Conservation (phyloP, 2,329 filamentous ascomycete species). For the Hypoxylon sp. region DNA sequence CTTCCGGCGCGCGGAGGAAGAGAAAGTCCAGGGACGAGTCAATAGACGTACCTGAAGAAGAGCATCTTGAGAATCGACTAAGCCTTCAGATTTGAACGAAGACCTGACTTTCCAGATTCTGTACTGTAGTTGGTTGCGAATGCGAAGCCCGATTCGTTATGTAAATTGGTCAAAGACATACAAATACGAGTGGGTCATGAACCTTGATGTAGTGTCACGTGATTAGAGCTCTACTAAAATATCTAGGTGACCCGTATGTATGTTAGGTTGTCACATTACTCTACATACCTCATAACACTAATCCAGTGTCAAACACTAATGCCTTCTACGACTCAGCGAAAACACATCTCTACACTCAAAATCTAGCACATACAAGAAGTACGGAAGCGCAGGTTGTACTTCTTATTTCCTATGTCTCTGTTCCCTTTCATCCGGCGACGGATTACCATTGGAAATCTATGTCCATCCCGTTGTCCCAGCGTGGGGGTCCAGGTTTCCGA, state of each 20-base stretch:
- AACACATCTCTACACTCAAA: conserved; percentile 4
- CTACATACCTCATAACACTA: neutral
- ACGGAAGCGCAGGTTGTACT: conserved; percentile 41
- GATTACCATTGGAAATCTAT: conserved; percentile 60
- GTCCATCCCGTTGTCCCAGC: conserved; percentile 54
- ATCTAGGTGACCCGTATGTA: neutral
- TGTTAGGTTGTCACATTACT: neutral
- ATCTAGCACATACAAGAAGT: conserved; percentile 16
- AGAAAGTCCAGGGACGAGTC: neutral
- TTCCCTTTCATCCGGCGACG: conserved; percentile 59
- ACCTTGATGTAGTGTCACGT: conserved; percentile 24
- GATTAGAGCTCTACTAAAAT: neutral
- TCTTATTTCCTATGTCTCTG: conserved; percentile 47
- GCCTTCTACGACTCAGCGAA: neutral
- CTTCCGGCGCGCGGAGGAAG: neutral
- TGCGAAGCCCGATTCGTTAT: conserved; percentile 32
- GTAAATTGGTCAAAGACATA: conserved; percentile 11
- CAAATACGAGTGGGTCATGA: conserved; percentile 16
- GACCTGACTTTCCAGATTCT: conserved; percentile 19
- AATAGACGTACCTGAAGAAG: conserved; percentile 50
- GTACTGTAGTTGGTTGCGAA: conserved; percentile 18
- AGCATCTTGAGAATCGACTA: conserved; percentile 39
- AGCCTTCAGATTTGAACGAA: neutral
- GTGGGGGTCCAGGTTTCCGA: conserved; percentile 42
- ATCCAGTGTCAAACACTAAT: neutral